These are phyloP conservation scores for Blastosporella zonata DNA, from an alignment of 1,284 basidiomycete species.

Conservation along the genomic window DNA sequence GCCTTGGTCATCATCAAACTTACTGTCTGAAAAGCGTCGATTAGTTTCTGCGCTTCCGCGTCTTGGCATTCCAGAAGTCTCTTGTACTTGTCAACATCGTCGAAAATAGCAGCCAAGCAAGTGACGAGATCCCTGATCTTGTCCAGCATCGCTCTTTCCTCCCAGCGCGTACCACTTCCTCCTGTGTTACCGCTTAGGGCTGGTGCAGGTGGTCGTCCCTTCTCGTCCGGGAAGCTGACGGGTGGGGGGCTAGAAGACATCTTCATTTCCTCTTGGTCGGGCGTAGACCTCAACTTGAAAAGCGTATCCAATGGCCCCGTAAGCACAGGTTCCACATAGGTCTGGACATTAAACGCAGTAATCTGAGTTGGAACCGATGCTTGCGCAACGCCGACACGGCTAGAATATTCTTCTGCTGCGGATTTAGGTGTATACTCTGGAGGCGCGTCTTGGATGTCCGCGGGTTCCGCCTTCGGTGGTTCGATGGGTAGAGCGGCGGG, in stretches of 20 bases:
- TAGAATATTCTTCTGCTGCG: background rate
- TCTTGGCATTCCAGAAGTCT: background rate
- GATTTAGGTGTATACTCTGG: constrained; percentile 4
- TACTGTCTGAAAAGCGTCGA: constrained; percentile 13
- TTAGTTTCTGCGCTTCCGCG: constrained; percentile 7
- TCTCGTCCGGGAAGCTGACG: background rate
- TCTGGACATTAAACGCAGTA: background rate
- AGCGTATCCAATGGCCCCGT: background rate
- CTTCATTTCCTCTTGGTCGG: background rate
- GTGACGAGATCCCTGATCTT: constrained; percentile 3
- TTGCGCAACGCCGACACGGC: background rate
- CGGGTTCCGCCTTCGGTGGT: background rate
- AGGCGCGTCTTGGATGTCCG: background rate
- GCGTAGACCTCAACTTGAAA: background rate
- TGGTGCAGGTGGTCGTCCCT: background rate
- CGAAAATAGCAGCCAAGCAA: constrained; percentile 1
- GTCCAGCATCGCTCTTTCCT: background rate
- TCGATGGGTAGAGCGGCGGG: background rate
- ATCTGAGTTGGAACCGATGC: background rate
- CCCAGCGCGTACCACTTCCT: background rate
- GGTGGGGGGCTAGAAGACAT: background rate
- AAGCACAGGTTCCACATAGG: background rate
- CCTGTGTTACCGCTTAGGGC: background rate
- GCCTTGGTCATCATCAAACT: background rate
- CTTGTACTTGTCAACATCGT: background rate